Conservation (phyloP, 768 basidiomycete genomes). For the Neoboletus brunneissimus region DNA sequence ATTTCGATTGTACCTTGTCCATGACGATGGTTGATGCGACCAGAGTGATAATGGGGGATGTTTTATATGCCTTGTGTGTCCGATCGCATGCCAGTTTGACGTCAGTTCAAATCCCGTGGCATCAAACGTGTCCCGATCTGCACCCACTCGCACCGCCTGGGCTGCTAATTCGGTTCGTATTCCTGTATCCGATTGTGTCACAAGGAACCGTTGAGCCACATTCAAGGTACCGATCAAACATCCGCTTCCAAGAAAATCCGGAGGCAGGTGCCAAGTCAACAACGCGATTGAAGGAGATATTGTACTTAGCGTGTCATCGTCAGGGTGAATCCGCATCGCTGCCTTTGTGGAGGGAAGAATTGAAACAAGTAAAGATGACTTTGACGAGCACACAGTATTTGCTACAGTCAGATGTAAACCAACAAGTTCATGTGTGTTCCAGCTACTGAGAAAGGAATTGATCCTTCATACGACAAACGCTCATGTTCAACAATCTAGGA, state of each 20-base stretch:
- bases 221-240: slow-evolving; percentile 2
- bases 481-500: not conserved
- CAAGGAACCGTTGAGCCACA: not conserved
- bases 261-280: not conserved
- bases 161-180: slow-evolving; percentile 3
- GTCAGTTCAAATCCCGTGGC: not conserved
- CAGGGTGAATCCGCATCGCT: not conserved
- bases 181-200: not conserved
- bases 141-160: slow-evolving; percentile 16
- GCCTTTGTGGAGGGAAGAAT: not conserved
- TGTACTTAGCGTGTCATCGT: slow-evolving; percentile 1
- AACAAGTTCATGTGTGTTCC: not conserved
- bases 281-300: not conserved
- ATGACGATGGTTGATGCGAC: slow-evolving; percentile 10
- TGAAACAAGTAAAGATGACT: not conserved
- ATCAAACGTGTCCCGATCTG: slow-evolving; percentile 20
- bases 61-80: slow-evolving; percentile 8
- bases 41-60: not conserved
- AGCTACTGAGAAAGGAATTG: not conserved
- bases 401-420: not conserved
- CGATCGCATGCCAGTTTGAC: slow-evolving; percentile 18
- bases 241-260: not conserved
- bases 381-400: not conserved
- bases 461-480: not conserved
- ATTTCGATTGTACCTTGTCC: slow-evolving; percentile 27